A percentile compares a stretch with the other conserved stretches of the same genome.
These are phyloP conservation scores for Trichomonas tenax DNA, from an alignment of 208 protist genomes.

Conservation along the genomic window DNA sequence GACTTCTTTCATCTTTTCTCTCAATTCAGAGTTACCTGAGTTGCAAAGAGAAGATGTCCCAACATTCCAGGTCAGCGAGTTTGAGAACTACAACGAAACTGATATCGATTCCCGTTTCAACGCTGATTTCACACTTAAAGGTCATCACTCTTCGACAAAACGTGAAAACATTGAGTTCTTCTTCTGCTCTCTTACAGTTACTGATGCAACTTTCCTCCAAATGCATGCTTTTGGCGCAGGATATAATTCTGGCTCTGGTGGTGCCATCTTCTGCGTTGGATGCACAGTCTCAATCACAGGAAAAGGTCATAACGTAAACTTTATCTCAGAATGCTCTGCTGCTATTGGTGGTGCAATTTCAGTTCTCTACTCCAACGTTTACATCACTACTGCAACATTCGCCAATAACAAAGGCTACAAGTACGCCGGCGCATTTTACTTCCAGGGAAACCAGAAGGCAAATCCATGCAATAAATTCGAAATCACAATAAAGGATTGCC, in stretches of 20 bases:
- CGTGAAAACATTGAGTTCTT: neutral
- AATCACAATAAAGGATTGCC: neutral
- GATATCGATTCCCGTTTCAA: neutral
- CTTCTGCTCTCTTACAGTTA: neutral
- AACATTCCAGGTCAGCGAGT: neutral
- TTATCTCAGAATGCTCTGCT: neutral
- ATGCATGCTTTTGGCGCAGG: neutral
- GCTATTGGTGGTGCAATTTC: neutral
- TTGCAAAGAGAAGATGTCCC: neutral
- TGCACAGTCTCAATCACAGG: neutral
- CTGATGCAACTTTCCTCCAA: neutral
- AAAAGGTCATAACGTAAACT: neutral
- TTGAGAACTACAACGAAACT: neutral
- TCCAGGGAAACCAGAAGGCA: neutral
- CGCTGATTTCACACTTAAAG: neutral
- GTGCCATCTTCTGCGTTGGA: neutral
- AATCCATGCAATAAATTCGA: neutral
- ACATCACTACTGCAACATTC: neutral
- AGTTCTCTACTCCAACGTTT: neutral
- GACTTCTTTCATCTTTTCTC: neutral
- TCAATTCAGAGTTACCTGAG: neutral
- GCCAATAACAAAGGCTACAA: neutral
- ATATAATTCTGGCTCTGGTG: neutral
- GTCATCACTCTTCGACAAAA: neutral
- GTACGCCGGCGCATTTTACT: neutral